Conservation (phyloP, 2,329 filamentous ascomycete species). For the Epichloe uncinata region DNA sequence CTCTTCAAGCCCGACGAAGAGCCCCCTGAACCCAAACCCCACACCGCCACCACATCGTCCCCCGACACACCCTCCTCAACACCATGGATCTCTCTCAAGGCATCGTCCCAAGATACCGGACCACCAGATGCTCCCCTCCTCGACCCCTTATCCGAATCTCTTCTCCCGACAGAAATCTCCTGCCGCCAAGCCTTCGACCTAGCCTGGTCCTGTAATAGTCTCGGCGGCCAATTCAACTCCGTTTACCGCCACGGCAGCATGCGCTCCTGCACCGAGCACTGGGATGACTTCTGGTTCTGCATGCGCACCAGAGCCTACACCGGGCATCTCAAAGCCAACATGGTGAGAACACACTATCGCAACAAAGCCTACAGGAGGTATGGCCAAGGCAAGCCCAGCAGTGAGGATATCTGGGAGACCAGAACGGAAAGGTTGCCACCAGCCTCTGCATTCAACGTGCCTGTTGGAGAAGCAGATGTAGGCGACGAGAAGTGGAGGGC, state of each 20-base stretch:
- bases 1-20: slow-evolving; percentile 25
- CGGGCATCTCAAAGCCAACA: slow-evolving; percentile 43
- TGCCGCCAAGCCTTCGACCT: slow-evolving; percentile 84
- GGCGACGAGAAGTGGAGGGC: slow-evolving; percentile 31
- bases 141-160: slow-evolving; percentile 46
- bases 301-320: slow-evolving; percentile 65
- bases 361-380: slow-evolving; percentile 53
- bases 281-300: slow-evolving; percentile 96
- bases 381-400: slow-evolving; percentile 49
- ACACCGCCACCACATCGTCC: slow-evolving; percentile 12
- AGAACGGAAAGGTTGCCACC: slow-evolving; percentile 46
- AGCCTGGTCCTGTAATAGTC: slow-evolving; percentile 85
- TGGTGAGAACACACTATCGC: slow-evolving; percentile 54
- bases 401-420: slow-evolving; percentile 81
- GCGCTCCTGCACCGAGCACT: slow-evolving; percentile 67
- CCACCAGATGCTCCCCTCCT: slow-evolving; percentile 14
- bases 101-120: slow-evolving; percentile 13
- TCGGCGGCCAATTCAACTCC: slow-evolving; percentile 83
- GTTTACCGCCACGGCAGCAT: slow-evolving; percentile 78
- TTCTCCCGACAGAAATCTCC: slow-evolving; percentile 72
- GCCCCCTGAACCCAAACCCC: slow-evolving; percentile 10
- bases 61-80: slow-evolving; percentile 18
- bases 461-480: slow-evolving; percentile 24
- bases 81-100: slow-evolving; percentile 23
- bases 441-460: slow-evolving; percentile 30